These are phyloP conservation scores for Lasiodiplodia hormozganensis DNA, from an alignment of 2,329 filamentous ascomycete species.

Conservation along the genomic window DNA sequence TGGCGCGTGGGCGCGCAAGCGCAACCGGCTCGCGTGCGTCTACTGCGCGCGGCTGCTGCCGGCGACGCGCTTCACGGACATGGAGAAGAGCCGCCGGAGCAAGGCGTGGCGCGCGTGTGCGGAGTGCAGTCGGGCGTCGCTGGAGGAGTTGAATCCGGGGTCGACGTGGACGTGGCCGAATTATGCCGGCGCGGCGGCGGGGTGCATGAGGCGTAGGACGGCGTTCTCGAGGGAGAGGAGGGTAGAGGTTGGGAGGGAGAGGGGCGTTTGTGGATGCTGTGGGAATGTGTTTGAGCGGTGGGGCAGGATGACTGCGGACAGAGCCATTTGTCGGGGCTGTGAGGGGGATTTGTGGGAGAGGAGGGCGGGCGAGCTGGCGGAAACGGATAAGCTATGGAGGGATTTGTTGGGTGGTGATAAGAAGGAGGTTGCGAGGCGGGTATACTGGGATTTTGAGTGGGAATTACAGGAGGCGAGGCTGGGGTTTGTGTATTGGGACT, in stretches of 20 bases:
- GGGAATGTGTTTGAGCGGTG: neutral
- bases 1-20: neutral
- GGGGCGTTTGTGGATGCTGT: neutral
- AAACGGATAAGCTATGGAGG: neutral
- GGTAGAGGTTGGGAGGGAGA: neutral
- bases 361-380: neutral
- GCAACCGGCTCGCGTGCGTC: slow-evolving; percentile 4
- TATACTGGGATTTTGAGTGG: neutral
- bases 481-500: neutral
- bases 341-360: neutral
- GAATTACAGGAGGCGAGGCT: neutral
- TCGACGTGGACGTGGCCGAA: neutral
- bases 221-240: neutral
- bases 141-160: neutral
- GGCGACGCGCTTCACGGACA: slow-evolving; percentile 8
- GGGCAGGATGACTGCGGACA: neutral
- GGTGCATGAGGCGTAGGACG: neutral
- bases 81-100: neutral
- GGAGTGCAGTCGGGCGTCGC: neutral
- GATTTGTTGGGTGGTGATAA: neutral
- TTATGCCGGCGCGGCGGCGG: neutral
- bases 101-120: neutral
- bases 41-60: slow-evolving; percentile 2
- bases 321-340: neutral
- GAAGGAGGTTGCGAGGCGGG: neutral